Base-by-base conservation (phyloP, 495 filamentous ascomycete genomes). In the Podospora australis region DNA sequence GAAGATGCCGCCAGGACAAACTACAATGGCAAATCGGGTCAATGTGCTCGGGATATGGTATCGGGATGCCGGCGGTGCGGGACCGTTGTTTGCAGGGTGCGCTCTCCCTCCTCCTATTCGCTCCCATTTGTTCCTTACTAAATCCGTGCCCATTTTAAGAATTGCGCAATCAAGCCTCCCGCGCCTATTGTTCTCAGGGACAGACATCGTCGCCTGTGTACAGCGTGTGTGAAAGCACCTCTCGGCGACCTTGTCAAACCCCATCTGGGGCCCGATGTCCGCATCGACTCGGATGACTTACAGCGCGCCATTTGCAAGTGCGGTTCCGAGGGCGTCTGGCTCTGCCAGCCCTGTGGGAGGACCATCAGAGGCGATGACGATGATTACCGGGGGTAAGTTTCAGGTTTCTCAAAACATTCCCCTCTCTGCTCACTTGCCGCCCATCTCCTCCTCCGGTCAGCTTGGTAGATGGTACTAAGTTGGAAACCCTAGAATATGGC, bases 21-120 rank as follows among this genome's bases (percentile, higher is more conserved):
- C 11, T 63, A 60, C 45, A 78, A 70, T 43, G 84, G 84, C 35
- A 88, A 85, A 62, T 68, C 86, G 17, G 78, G 83, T 10, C 73
- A 73, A 51, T 96, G 90, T 58, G 90, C 90, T 29, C 71, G 86
- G 25, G 90, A 96, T 63, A 75, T 92, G 79, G 90, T 96, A 3
- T 77, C 69, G 13, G 85, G 83, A 53, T 96, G 90, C 66, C 79
- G 87, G 19, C 73, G 82, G 22, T 96, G 90, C 65, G 80, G 77
- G 6, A 83, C 69, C 40, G 70, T 86, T 11, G 81, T 92, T 10
- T 96, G 90, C 59, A 75, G 90, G 59, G 88, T 94, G 70, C 64
- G 80, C 53, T 39, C 35, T 11, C 21, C 20, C 28, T 22, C 25
- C 16, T 45, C 42, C 8, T 29, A 16, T n/a, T 7, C 25, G 1